These are phyloP conservation scores for Calonectria pseudoturangicola DNA, from an alignment of 2,329 filamentous ascomycete species.

Conservation along the genomic window DNA sequence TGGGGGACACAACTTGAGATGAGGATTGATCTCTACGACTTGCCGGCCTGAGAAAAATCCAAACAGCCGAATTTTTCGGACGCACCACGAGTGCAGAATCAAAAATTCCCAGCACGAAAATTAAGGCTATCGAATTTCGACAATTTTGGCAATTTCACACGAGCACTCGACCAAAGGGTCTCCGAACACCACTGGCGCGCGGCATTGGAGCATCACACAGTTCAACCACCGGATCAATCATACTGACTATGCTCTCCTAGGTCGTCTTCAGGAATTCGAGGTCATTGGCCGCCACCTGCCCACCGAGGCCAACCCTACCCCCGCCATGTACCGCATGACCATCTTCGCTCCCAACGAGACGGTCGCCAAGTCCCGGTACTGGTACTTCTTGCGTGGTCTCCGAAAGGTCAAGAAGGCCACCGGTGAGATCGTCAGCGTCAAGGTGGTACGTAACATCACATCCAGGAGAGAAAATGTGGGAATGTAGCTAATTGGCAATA, in stretches of 20 bases:
- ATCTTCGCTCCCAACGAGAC: constrained; percentile 99
- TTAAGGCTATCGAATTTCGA: constrained; percentile 14
- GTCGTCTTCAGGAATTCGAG: constrained; percentile 99
- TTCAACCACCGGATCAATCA: constrained; percentile 16
- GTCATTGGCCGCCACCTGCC: constrained; percentile 99
- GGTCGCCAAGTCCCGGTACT: constrained; percentile 99
- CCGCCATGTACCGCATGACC: constrained; percentile 99
- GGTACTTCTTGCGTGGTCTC: constrained; percentile 99
- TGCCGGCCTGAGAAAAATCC: background rate
- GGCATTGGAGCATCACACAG: constrained; percentile 33
- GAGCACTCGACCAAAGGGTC: constrained; percentile 17
- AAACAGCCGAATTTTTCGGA: constrained; percentile 3
- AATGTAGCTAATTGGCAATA: constrained; percentile 19
- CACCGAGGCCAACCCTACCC: constrained; percentile 96
- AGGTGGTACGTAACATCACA: constrained; percentile 81
- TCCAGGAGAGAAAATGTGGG: background rate
- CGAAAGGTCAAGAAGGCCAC: constrained; percentile 99
- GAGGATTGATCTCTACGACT: constrained; percentile 35
- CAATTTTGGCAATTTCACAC: constrained; percentile 26
- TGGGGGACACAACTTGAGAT: constrained; percentile 19
- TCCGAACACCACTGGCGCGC: constrained; percentile 28
- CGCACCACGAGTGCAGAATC: background rate
- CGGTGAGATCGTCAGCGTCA: constrained; percentile 98
- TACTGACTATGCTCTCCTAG: constrained; percentile 71
- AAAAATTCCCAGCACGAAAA: background rate